Base-by-base conservation (phyloP, 2,329 filamentous ascomycete genomes). In the Cytospora schulzeri region DNA sequence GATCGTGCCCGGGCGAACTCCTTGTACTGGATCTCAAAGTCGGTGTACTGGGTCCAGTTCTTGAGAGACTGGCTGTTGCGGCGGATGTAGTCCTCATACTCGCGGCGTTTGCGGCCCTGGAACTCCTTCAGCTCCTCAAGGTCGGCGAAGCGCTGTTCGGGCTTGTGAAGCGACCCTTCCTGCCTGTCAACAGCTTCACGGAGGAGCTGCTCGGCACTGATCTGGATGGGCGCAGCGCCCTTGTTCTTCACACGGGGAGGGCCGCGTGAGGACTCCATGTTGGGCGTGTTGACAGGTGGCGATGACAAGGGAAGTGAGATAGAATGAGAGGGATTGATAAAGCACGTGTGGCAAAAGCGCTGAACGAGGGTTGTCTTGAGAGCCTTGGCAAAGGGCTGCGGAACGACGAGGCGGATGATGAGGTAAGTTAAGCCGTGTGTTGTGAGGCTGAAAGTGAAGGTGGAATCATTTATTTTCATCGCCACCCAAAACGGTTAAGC, bases 231-330 rank as follows among this genome's bases (percentile, higher is more conserved):
- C 80, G 94, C 94, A 1, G 95, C 86, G 69, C 91, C 92, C 90
- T 99, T 99, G 84, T 99, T 98, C 79, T 98, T 98, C 83, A 99
- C 95, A 85, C 93, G 85, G 15, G 95, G 94, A 65, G 95, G 94
- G 72, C 94, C 95, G 69, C 94, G 90, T 70, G 91, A 89, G 64
- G 90, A 87, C 83, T 98, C 94, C 93, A 98, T 97, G 69, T 68
- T 85, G 77, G 70, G 65, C 61, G 50, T 48, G 31, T 26, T 19
- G 26, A 54, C 11, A 28, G 38, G 26, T 15, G 26, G 19, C n/a
- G 26, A 24, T 56, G 51, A 17, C 15, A 35, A n/a, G 64, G 38
- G 67, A 64, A 58, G 29, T 59, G 54, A 31, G 28, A 28, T 50
- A 19, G n/a, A 15, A 17, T 29, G 29, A 45, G 17, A 52, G 15